Evolutionary conservation across 2,329 filamentous ascomycete species (phyloP).

Genomic region (Intubia oerlemansii): DNA sequence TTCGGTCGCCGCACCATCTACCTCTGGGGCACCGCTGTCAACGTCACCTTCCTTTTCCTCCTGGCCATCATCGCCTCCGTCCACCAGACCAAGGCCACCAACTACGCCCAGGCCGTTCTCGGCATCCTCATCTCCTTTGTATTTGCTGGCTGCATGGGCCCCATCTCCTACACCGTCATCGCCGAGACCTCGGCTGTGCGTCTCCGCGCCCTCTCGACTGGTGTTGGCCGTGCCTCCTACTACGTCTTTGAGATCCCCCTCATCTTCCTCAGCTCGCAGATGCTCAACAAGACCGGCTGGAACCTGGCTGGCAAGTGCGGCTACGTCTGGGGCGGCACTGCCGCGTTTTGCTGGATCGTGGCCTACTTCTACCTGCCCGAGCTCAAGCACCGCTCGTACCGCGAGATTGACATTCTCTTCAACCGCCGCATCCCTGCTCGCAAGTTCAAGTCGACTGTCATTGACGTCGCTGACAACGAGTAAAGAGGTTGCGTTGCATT

Average conservation of each 20-base stretch:
- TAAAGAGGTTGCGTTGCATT: too few relatives aligned
- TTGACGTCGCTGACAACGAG: constrained; percentile 40
- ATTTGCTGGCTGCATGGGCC: constrained; percentile 39
- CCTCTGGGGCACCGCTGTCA: constrained; percentile 6
- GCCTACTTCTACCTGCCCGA: constrained; percentile 29
- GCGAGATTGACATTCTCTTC: constrained; percentile 41
- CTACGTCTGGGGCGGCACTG: constrained; percentile 38
- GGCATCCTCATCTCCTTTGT: constrained; percentile 19
- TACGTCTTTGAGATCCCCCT: constrained; percentile 11
- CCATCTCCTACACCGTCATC: constrained; percentile 20
- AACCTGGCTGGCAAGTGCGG: constrained; percentile 33
- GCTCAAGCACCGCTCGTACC: constrained; percentile 35
- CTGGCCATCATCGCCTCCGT: constrained; percentile 20
- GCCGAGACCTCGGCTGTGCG: constrained; percentile 17
- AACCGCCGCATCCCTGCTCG: constrained; percentile 29
- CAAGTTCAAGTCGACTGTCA: constrained; percentile 29
- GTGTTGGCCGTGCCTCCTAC: constrained; percentile 12
- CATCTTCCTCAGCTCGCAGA: constrained; percentile 13
- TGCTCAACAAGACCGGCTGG: constrained; percentile 16
- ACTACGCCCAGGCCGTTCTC: constrained; percentile 10
- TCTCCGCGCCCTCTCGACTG: constrained; percentile 14
- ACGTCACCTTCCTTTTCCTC: constrained; percentile 6
- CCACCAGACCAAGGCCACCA: neutral
- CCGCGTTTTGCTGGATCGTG: constrained; percentile 27
- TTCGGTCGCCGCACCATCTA: constrained; percentile 6